Conservation (phyloP, 1,284 basidiomycete species). For the Rhodotorula sp. region DNA sequence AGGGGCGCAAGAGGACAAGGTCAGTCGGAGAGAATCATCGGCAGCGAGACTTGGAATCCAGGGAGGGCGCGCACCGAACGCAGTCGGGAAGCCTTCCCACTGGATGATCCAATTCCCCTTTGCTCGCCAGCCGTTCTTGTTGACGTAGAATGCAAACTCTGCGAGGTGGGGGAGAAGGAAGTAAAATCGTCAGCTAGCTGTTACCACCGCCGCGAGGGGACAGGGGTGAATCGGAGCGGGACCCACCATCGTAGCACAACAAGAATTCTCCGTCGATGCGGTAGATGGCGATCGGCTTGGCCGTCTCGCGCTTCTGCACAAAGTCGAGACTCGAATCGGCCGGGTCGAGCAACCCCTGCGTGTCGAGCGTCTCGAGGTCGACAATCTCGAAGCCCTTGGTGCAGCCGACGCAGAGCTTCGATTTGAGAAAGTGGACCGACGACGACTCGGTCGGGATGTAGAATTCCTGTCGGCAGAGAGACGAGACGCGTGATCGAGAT, state of each 20-base stretch:
- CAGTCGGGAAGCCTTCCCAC: conserved; percentile 93
- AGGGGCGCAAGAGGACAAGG: conserved; percentile 11
- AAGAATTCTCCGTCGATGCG: conserved; percentile 95
- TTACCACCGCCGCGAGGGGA: background rate
- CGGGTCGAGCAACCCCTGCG: conserved; percentile 92
- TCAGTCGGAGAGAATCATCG: background rate
- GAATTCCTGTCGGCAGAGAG: conserved; percentile 60
- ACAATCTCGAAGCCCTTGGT: conserved; percentile 99
- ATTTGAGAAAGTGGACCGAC: conserved; percentile 96
- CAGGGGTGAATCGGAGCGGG: background rate
- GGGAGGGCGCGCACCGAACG: conserved; percentile 69
- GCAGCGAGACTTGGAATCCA: background rate
- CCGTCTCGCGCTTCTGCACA: conserved; percentile 81
- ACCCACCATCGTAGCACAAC: conserved; percentile 91
- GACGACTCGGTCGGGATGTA: conserved; percentile 97
- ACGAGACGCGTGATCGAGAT: background rate
- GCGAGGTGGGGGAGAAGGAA: conserved; percentile 5
- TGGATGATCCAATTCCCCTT: conserved; percentile 88
- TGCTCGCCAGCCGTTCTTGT: conserved; percentile 91
- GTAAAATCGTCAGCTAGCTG: background rate
- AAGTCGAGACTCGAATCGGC: conserved; percentile 89
- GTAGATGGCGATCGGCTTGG: conserved; percentile 94
- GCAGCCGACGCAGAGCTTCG: conserved; percentile 94
- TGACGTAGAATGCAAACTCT: conserved; percentile 99
- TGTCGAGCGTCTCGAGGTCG: conserved; percentile 94